A percentile compares a stretch with the other conserved stretches of the same genome.
Conservation (phyloP, 257 asterid species). For the Solanum clarkiae region DNA sequence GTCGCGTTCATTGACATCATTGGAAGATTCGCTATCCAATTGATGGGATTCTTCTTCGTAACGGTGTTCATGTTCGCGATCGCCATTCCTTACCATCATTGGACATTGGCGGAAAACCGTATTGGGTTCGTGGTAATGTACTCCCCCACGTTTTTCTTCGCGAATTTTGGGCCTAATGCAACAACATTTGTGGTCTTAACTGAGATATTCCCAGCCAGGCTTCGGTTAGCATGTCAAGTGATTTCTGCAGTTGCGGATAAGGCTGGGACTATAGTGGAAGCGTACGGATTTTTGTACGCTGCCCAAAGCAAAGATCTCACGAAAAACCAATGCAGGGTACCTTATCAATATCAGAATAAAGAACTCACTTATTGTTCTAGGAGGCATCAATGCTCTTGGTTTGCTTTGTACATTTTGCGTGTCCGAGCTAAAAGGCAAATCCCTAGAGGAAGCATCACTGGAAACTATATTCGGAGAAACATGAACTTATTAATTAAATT, state of each 20-base stretch:
- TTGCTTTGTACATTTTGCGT: slow-evolving; percentile 28
- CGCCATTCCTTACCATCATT: slow-evolving; percentile 27
- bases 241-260: slow-evolving; percentile 30
- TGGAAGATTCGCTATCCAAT: background rate
- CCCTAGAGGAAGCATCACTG: slow-evolving; percentile 32
- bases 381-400: slow-evolving; percentile 19
- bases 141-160: slow-evolving; percentile 27
- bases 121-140: slow-evolving; percentile 30
- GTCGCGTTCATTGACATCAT: slow-evolving; percentile 26
- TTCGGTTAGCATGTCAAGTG: slow-evolving; percentile 37
- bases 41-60: slow-evolving; percentile 33
- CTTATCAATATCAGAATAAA: slow-evolving; percentile 27
- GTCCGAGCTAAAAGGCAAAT: slow-evolving; percentile 34
- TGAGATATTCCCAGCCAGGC: background rate
- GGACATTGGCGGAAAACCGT: slow-evolving; percentile 5
- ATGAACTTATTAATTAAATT: background rate
- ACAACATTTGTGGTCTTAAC: slow-evolving; percentile 43
- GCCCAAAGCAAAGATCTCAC: slow-evolving; percentile 10
- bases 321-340: slow-evolving; percentile 14
- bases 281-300: slow-evolving; percentile 33
- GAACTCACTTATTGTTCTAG: slow-evolving; percentile 26
- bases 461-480: slow-evolving; percentile 1
- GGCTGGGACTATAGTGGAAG: slow-evolving; percentile 41
- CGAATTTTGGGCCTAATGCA: slow-evolving; percentile 40
- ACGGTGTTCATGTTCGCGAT: slow-evolving; percentile 31